A percentile compares a stretch with the other conserved stretches of the same genome.
phyloP scores from a whole-genome alignment of 768 basidiomycete species.

The Pisolithus marmoratus region DNA sequence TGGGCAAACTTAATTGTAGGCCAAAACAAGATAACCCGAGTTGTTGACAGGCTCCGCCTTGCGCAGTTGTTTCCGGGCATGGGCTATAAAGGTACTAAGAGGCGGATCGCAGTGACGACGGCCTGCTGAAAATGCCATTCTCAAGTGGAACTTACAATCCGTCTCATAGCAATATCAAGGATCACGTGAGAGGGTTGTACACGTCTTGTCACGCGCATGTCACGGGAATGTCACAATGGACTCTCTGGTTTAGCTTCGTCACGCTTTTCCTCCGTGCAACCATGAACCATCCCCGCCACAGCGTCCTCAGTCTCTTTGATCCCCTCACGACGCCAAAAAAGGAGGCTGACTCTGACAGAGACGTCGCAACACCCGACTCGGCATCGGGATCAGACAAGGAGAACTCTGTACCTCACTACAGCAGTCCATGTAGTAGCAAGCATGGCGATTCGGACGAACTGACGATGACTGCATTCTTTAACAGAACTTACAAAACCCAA shows the following conservation, averaged over 20 bases:
- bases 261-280: constrained; percentile 1
- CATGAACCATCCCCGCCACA: constrained; percentile 22
- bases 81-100: no score
- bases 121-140: no score
- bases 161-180: not conserved
- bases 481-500: constrained; percentile 16
- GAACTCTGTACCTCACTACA: constrained; percentile 5
- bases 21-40: no score
- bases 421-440: not conserved
- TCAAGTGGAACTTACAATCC: no score
- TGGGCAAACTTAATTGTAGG: no score
- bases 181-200: constrained; percentile 3
- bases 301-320: constrained; percentile 29
- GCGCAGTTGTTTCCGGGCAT: no score
- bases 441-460: constrained; percentile 26
- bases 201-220: constrained; percentile 6
- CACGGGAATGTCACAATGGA: constrained; percentile 3
- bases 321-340: constrained; percentile 23
- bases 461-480: constrained; percentile 32
- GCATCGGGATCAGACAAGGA: constrained; percentile 14
- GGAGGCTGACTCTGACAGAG: constrained; percentile 8
- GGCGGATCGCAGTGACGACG: no score
- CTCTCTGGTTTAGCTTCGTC: constrained; percentile 1
- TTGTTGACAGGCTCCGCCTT: no score
- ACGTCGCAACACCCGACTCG: constrained; percentile 21